phyloP scores from a whole-genome alignment of 2,329 filamentous ascomycete species.

The Calonectria leucothoes region DNA sequence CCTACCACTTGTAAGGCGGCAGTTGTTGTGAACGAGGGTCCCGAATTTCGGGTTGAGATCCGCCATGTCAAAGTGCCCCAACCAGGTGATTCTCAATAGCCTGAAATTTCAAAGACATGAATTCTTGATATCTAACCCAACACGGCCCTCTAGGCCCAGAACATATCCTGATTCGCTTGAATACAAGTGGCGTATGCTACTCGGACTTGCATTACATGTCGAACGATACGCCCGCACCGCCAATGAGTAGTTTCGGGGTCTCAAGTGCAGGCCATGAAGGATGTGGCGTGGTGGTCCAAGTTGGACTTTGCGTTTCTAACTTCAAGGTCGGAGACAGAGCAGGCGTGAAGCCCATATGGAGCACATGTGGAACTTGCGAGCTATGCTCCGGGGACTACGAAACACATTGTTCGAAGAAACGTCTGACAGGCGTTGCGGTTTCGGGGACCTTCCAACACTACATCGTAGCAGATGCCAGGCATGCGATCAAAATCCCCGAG shows the following conservation, averaged over 20 bases:
- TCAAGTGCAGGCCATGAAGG: neutral
- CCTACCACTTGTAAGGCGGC: neutral
- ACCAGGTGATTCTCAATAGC: neutral
- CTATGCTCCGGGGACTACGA: neutral
- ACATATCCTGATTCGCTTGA: neutral
- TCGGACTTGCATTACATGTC: neutral
- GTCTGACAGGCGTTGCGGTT: neutral
- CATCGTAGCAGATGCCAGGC: neutral
- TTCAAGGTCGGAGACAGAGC: neutral
- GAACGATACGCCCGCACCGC: neutral
- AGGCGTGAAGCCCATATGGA: neutral
- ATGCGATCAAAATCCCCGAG: neutral
- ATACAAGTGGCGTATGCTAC: neutral
- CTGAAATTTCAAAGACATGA: neutral
- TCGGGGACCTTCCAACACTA: constrained; percentile 3
- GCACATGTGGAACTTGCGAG: neutral
- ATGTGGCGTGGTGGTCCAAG: neutral
- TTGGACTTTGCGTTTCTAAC: neutral
- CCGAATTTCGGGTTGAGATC: neutral
- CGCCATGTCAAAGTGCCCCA: neutral
- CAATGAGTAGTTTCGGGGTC: neutral
- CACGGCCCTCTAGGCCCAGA: neutral
- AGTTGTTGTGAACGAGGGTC: neutral
- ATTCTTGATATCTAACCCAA: neutral
- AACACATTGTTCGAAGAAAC: neutral